These are phyloP conservation scores for Extremus antarcticus DNA, from an alignment of 495 filamentous ascomycete genomes.

Conservation along the genomic window DNA sequence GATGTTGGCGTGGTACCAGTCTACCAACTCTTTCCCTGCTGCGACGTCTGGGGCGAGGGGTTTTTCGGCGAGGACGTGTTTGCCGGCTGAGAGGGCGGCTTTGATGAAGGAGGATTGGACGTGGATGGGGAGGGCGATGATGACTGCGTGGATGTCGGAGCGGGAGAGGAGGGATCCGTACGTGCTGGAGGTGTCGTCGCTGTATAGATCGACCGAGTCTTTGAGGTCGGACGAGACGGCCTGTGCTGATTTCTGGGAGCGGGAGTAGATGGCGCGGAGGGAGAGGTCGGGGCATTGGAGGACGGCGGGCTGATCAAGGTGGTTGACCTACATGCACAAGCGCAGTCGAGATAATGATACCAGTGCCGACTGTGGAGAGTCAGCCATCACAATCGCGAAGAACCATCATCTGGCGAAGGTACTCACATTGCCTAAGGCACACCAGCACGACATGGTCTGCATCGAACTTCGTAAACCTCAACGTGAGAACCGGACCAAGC, in stretches of 20 bases:
- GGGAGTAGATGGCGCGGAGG: conserved; percentile 36
- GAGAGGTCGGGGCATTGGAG: conserved; percentile 17
- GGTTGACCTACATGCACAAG: conserved; percentile 54
- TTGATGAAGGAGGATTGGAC: conserved; percentile 48
- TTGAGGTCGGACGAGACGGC: conserved; percentile 13
- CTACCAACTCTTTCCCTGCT: conserved; percentile 49
- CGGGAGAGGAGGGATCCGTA: conserved; percentile 54
- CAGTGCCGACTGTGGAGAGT: conserved; percentile 44
- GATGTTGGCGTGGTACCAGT: conserved; percentile 47
- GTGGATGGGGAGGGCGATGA: conserved; percentile 57
- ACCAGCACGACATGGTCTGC: conserved; percentile 34
- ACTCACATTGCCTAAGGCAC: conserved; percentile 46
- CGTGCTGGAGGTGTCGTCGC: conserved; percentile 48
- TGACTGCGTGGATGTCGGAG: conserved; percentile 54
- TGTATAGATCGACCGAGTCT: conserved; percentile 35
- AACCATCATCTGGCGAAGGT: not conserved
- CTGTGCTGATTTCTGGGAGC: conserved; percentile 28
- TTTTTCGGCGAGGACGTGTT: conserved; percentile 78
- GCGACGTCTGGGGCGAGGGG: conserved; percentile 60
- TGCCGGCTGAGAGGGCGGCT: conserved; percentile 54
- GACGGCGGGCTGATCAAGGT: too few relatives aligned
- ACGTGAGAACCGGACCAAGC: conserved; percentile 36
- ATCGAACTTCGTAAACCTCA: conserved; percentile 22
- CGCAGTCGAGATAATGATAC: conserved; percentile 60
- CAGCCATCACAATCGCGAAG: not conserved